These are phyloP conservation scores for Blastocystis sp. DNA, from an alignment of 352 stramenopile species.

Conservation along the genomic window DNA sequence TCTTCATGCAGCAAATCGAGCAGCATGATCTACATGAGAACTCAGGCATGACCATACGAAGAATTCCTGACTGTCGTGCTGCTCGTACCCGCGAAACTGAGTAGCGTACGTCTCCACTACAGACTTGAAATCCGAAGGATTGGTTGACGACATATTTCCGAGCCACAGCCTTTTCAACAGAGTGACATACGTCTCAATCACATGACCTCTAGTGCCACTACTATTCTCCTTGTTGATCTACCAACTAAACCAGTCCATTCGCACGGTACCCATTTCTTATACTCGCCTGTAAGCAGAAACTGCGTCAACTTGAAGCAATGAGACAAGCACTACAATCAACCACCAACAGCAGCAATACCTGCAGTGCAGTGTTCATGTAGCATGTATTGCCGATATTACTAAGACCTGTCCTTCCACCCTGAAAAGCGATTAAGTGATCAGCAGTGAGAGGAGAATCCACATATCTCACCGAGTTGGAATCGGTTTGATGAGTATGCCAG, in stretches of 20 bases:
- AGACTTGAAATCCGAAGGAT: conserved; percentile 65
- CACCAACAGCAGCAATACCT: neutral
- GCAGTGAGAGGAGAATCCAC: neutral
- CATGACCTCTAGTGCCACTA: conserved; percentile 73
- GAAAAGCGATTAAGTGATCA: too few species aligned
- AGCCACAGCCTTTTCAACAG: conserved; percentile 72
- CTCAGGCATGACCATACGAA: conserved; percentile 63
- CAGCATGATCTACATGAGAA: conserved; percentile 68
- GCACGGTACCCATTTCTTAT: conserved; percentile 37
- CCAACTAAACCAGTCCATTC: neutral
- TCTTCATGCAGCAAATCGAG: conserved; percentile 80
- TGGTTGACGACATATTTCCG: conserved; percentile 62
- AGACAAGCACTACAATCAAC: conserved; percentile 58
- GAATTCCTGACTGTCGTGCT: conserved; percentile 81
- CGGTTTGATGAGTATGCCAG: neutral
- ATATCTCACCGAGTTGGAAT: neutral
- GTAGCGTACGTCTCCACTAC: conserved; percentile 64
- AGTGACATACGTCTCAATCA: conserved; percentile 72
- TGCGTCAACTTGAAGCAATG: conserved; percentile 38
- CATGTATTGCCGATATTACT: conserved; percentile 62
- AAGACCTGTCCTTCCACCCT: conserved; percentile 34
- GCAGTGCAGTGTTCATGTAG: conserved; percentile 63
- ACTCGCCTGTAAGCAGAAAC: conserved; percentile 57
- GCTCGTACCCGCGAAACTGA: conserved; percentile 75
- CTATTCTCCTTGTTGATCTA: conserved; percentile 78